A percentile compares a stretch with the other conserved stretches of the same genome.
Conservation (phyloP, 2,329 filamentous ascomycete genomes). For the Pseudopyrenochaeta lycopersici region DNA sequence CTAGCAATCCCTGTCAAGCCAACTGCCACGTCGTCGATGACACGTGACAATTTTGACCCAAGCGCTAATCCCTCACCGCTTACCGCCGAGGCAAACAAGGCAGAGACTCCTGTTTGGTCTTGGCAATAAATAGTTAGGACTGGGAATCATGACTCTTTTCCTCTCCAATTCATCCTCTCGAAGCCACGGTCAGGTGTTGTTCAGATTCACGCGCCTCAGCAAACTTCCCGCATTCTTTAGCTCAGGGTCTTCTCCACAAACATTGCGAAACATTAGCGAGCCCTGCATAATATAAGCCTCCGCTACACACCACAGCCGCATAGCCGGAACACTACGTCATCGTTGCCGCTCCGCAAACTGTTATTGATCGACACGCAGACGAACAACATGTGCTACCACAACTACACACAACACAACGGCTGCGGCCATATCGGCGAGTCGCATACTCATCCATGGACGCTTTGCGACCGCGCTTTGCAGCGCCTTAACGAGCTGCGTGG, state of each 20-base stretch:
- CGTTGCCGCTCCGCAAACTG: neutral
- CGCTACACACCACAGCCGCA: slow-evolving; percentile 6
- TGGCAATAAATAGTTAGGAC: neutral
- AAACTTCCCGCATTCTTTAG: slow-evolving; percentile 2
- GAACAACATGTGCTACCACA: slow-evolving; percentile 40
- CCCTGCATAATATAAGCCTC: slow-evolving; percentile 13
- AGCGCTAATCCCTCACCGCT: slow-evolving; percentile 24
- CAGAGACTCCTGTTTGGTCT: slow-evolving; percentile 2
- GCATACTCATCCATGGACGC: slow-evolving; percentile 35
- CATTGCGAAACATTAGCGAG: neutral
- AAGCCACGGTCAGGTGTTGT: slow-evolving; percentile 5
- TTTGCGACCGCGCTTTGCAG: slow-evolving; percentile 35
- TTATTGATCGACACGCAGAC: neutral
- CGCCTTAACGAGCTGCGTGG: slow-evolving; percentile 34
- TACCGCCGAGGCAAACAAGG: slow-evolving; percentile 13
- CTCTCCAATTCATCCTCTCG: neutral
- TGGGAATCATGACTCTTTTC: slow-evolving; percentile 1
- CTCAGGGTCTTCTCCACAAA: slow-evolving; percentile 11
- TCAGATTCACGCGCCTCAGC: slow-evolving; percentile 2
- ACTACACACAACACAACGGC: slow-evolving; percentile 44
- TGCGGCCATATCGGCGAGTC: slow-evolving; percentile 45
- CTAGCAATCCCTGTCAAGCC: neutral
- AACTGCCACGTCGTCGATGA: slow-evolving; percentile 7
- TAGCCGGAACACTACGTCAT: slow-evolving; percentile 18
- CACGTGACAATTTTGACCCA: slow-evolving; percentile 20